Conservation (phyloP, 2,329 filamentous ascomycete species). For the Nemania sp. region DNA sequence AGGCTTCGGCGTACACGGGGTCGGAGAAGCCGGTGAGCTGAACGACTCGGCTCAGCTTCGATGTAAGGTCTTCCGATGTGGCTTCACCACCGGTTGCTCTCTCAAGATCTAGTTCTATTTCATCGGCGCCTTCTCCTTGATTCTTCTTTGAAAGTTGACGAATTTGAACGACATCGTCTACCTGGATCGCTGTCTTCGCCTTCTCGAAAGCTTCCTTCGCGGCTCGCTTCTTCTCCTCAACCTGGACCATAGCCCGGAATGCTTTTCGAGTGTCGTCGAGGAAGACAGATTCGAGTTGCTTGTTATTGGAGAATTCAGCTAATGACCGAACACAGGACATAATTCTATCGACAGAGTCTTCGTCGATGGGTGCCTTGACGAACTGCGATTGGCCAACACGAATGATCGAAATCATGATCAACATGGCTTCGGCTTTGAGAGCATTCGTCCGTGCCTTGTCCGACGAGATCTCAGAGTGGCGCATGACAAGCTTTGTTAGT, state of each 20-base stretch:
- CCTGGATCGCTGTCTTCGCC: slow-evolving; percentile 90
- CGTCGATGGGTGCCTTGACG: slow-evolving; percentile 94
- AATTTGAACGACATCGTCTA: slow-evolving; percentile 92
- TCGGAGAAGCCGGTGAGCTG: slow-evolving; percentile 98
- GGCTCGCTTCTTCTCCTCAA: slow-evolving; percentile 96
- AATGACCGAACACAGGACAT: slow-evolving; percentile 96
- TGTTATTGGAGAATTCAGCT: slow-evolving; percentile 85
- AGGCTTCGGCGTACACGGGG: slow-evolving; percentile 97
- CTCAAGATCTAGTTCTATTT: slow-evolving; percentile 87
- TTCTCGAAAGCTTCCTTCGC: slow-evolving; percentile 91
- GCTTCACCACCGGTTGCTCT: slow-evolving; percentile 91
- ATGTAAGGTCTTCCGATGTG: slow-evolving; percentile 80
- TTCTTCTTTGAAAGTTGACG: slow-evolving; percentile 94
- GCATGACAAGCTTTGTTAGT: slow-evolving; percentile 96
- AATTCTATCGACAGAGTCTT: slow-evolving; percentile 96
- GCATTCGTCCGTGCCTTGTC: slow-evolving; percentile 89
- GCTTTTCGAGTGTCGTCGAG: slow-evolving; percentile 93
- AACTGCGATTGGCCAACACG: slow-evolving; percentile 98
- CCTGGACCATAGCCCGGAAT: slow-evolving; percentile 95
- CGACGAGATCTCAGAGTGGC: slow-evolving; percentile 88
- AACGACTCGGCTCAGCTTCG: slow-evolving; percentile 93
- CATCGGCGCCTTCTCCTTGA: slow-evolving; percentile 75
- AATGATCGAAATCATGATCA: slow-evolving; percentile 99
- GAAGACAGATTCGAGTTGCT: slow-evolving; percentile 90
- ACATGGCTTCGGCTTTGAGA: slow-evolving; percentile 93